Percentiles rank a stretch among this genome's conserved stretches.
These are phyloP conservation scores for Luzula sylvatica DNA, from an alignment of 176 grass and related monocot species.

Conservation along the genomic window DNA sequence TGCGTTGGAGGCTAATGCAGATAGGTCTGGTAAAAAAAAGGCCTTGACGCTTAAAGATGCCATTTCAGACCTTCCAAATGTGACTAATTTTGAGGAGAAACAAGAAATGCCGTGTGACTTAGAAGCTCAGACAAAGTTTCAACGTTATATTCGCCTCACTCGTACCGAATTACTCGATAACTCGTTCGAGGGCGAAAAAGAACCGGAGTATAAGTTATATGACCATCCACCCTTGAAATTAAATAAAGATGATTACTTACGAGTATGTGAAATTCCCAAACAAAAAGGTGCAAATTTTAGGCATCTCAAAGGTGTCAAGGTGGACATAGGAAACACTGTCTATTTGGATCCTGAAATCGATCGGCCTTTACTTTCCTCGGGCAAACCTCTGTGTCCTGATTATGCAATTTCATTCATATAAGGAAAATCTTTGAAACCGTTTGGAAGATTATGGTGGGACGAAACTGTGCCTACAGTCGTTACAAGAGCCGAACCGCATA, in stretches of 20 bases:
- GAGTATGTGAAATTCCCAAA: constrained; percentile 48
- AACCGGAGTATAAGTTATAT: constrained; percentile 33
- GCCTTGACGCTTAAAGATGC: constrained; percentile 60
- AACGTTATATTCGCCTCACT: constrained; percentile 52
- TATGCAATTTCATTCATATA: no score
- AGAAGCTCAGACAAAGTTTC: constrained; percentile 40
- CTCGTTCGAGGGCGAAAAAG: constrained; percentile 24
- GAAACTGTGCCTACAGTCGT: no score
- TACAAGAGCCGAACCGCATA: no score
- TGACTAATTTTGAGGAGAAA: constrained; percentile 41
- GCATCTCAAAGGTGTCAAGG: no score
- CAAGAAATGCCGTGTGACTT: constrained; percentile 41
- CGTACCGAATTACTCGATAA: constrained; percentile 44
- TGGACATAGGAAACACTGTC: no score
- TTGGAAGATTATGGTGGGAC: no score
- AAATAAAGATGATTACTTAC: constrained; percentile 50
- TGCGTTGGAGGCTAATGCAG: constrained; percentile 57
- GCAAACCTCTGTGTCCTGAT: no score
- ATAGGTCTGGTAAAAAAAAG: constrained; percentile 28
- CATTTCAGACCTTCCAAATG: constrained; percentile 60
- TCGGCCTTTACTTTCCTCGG: no score
- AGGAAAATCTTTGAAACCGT: no score
- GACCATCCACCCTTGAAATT: constrained; percentile 57
- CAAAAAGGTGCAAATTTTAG: no score
- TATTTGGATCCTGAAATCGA: no score